These are phyloP conservation scores for Datura wrightii DNA, from an alignment of 257 asterid genomes.

Conservation along the genomic window DNA sequence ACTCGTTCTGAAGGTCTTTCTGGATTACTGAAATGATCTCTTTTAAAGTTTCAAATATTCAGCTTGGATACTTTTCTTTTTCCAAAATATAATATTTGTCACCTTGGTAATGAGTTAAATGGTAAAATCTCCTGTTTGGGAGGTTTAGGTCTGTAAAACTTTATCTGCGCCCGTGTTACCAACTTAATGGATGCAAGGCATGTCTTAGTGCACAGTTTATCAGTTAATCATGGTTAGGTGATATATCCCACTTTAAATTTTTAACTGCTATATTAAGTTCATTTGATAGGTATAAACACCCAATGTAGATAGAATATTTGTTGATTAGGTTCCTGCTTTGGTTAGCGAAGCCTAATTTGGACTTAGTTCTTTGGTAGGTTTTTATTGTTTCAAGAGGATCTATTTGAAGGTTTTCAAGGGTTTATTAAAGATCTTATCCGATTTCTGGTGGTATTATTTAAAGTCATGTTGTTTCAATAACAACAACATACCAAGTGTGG, in stretches of 20 bases:
- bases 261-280: not conserved
- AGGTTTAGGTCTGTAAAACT: too few relatives aligned
- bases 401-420: too few relatives aligned
- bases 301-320: not conserved
- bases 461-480: too few relatives aligned
- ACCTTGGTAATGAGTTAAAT: not conserved
- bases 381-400: too few relatives aligned
- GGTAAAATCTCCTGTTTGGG: too few relatives aligned
- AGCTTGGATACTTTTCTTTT: not conserved
- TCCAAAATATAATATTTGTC: not conserved
- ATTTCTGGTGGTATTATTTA: too few relatives aligned
- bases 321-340: conserved; percentile 1
- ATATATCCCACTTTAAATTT: not conserved
- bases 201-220: not conserved
- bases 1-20: not conserved
- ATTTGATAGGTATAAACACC: not conserved
- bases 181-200: too few relatives aligned
- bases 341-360: not conserved
- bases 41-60: not conserved
- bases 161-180: too few relatives aligned
- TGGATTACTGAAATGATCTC: not conserved
- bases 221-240: not conserved
- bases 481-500: too few relatives aligned
- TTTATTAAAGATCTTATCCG: too few relatives aligned
- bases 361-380: not conserved